A percentile compares a stretch with the other conserved stretches of the same genome.
These are phyloP conservation scores for Pinus albicaulis DNA, from an alignment of 75 land plant genomes.

Conservation along the genomic window DNA sequence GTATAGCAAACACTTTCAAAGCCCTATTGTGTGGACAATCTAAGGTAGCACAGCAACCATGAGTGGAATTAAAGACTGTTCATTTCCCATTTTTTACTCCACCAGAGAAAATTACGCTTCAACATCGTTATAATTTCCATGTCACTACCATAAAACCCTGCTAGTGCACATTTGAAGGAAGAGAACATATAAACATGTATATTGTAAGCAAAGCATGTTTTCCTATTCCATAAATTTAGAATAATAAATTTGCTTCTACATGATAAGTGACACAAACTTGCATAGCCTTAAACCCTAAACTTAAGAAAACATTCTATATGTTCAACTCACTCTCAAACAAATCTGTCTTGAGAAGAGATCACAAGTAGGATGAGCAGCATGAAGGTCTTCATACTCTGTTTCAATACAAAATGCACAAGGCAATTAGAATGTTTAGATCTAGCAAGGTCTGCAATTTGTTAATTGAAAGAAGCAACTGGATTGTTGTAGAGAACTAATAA, in stretches of 20 bases:
- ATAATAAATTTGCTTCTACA: not conserved
- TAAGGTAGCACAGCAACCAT: not conserved
- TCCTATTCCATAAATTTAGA: not conserved
- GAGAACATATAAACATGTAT: not conserved
- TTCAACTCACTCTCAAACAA: slow-evolving; percentile 64
- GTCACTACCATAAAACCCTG: not conserved
- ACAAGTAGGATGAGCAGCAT: slow-evolving; percentile 68
- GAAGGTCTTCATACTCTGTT: slow-evolving; percentile 83
- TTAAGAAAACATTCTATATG: not conserved
- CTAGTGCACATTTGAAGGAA: not conserved
- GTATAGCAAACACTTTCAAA: too few relatives aligned
- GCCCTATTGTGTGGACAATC: not conserved
- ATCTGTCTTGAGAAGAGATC: slow-evolving; percentile 70
- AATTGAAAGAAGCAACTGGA: not conserved
- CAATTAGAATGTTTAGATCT: not conserved
- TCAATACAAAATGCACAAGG: slow-evolving; percentile 3
- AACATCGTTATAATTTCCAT: not conserved
- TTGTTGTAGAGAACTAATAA: not conserved
- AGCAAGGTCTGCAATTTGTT: not conserved
- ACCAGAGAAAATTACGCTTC: not conserved
- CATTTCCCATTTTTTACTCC: not conserved
- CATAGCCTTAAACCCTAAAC: not conserved
- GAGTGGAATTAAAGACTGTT: not conserved
- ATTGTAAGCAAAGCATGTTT: not conserved
- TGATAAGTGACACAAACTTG: not conserved